phyloP scores from a whole-genome alignment of 805 yeast species.

The Teunomyces tritomae region DNA sequence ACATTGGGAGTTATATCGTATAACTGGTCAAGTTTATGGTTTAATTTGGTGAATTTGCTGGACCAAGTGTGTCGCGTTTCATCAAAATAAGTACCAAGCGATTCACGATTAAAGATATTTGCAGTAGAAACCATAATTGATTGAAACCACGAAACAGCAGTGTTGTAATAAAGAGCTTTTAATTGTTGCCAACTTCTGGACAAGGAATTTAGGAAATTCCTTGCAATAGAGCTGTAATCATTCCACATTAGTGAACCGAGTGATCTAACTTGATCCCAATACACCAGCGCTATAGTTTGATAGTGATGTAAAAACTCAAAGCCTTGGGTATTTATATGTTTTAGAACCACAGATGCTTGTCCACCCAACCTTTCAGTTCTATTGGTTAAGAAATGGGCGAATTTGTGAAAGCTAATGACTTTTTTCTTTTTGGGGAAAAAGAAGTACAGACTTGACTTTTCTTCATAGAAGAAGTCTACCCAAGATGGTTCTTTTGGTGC shows the following conservation, averaged over 20 bases:
- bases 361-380: not conserved
- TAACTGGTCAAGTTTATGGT: not conserved
- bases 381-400: not conserved
- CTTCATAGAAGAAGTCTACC: constrained; percentile 3
- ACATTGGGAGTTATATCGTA: not conserved
- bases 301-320: no score
- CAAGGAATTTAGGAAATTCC: not conserved
- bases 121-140: not conserved
- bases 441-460: constrained; percentile 1
- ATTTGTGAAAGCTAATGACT: not conserved
- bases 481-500: not conserved
- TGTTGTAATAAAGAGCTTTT: not conserved
- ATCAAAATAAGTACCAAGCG: not conserved
- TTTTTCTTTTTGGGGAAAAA: constrained; percentile 4
- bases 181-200: not conserved
- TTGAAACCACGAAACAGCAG: not conserved
- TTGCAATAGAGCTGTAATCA: not conserved
- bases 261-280: no score
- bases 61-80: not conserved
- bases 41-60: not conserved
- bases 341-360: not conserved
- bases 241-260: no score
- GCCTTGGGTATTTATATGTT: no score
- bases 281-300: no score
- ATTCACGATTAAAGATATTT: no score